Base-by-base conservation (phyloP, 768 basidiomycete genomes). In the Infundibulicybe gibba region DNA sequence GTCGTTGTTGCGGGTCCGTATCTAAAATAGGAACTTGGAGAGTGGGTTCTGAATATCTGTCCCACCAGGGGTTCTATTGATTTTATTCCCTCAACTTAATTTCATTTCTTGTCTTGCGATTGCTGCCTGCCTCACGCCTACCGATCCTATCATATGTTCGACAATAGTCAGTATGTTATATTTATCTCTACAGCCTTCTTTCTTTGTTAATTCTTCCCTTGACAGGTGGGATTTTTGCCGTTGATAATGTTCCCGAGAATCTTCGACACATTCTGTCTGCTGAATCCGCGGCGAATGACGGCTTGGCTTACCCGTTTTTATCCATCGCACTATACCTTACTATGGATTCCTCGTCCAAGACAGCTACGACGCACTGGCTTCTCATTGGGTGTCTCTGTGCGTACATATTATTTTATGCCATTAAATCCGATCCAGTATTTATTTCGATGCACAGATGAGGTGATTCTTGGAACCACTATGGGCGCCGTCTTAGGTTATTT, bases 241-340 rank as follows among this genome's bases (percentile, higher is more conserved):
- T 70, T 12, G 77, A 74, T 47, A 77, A 90, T 56, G 88, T 91
- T 3, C 87, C 87, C 3, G 51, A 67, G 5, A 85, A 90, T 8
- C 25, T 25, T 8, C 25, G 25, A 8, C 25, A 25, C 8, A 25
- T 25, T 8, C 8, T 25, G 25, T 79, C 88, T 0, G 91, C 90
- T 0, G 95, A 98, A 65, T 90, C 89, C 5, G 97, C 94, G 0
- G 85, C 90, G 6, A 99, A 99, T 64, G 97, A 98, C 55, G 97
- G 97, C 2, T 76, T 97, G 12, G 93, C 94, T 2, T 97, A 94
- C 62, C 94, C 94, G 0, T 97, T 97, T 62, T 72, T 97, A 46
- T 79, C 81, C 20, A 75, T 98, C 44, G 81, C 94, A 2, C 74
- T 98, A 9, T 97, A 95, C 62, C 73, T 98, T 40, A 85, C 84